Evolutionary conservation across 1,284 basidiomycete species (phyloP), one percentile per base, ranked within the genome.

Genomic region (Ustilago crameri): DNA sequence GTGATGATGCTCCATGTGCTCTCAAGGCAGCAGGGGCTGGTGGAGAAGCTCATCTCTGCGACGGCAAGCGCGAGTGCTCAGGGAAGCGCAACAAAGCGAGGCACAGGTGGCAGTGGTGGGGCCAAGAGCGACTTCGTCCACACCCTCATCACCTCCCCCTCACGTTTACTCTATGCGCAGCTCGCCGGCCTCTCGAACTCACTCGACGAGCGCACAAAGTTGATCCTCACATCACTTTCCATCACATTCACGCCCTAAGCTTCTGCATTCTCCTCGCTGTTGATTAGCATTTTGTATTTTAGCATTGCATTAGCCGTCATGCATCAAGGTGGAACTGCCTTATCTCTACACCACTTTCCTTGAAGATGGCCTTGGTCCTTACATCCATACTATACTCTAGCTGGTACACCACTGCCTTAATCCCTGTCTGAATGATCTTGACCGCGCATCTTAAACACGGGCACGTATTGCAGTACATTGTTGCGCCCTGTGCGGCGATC

Each of bases 341-440:
- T 43, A 86, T 73, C 17, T 69, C 65, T 7, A 86, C 83, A 5
- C 84, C 84, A 0, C 84, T 84, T 42, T 84, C 76, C 20, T 74
- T 63, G 54, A 86, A 84, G 24, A 86, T 83, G 10, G 64, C 51
- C 5, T 79, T 67, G 17, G 79, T 82, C 18, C 80, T 73, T 17
- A 86, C 89, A 79, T 84, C 94, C 72, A 81, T 75, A 23, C 63
- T 70, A 85, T 99, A 99, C 62, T 90, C 91, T 54, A 97, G 86
- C 84, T 95, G 95, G 83, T 98, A 99, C 5, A 98, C 92, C 9
- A 99, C 95, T 72, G 91, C 91, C 62, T 88, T 89, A 15, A 98
- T 91, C 4, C 95, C 95, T 42, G 91, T 91, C 82, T 99, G 95
- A 23, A 95, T 93, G 73, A 98, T 98, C 84, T 98, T 98, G 83